These are phyloP conservation scores for Davidsoniella eucalypti DNA, from an alignment of 2,329 filamentous ascomycete genomes.

Conservation along the genomic window DNA sequence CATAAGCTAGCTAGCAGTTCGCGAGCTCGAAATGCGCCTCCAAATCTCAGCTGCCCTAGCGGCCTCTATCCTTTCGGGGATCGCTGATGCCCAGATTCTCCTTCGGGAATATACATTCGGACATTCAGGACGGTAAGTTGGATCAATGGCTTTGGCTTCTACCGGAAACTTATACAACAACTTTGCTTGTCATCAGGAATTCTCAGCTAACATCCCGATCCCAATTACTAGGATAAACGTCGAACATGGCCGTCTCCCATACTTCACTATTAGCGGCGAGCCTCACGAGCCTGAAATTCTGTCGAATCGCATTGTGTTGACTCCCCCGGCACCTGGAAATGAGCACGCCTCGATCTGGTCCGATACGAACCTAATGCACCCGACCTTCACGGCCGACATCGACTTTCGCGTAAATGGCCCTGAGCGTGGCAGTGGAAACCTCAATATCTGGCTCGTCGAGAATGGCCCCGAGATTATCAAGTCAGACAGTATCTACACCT, in stretches of 20 bases:
- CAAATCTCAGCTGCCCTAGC: slow-evolving; percentile 10
- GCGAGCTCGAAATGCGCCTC: slow-evolving; percentile 9
- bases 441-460: slow-evolving; percentile 83
- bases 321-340: slow-evolving; percentile 73
- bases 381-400: slow-evolving; percentile 68
- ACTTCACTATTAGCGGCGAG: slow-evolving; percentile 38
- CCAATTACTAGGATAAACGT: slow-evolving; percentile 43
- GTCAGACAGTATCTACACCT: slow-evolving; percentile 67
- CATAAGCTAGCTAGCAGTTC: background rate
- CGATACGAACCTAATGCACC: slow-evolving; percentile 41
- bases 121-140: slow-evolving; percentile 41
- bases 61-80: slow-evolving; percentile 15
- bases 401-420: slow-evolving; percentile 77
- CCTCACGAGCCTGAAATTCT: slow-evolving; percentile 46
- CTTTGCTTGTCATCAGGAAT: background rate
- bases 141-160: background rate
- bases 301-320: slow-evolving; percentile 84
- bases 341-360: slow-evolving; percentile 73
- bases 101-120: slow-evolving; percentile 67
- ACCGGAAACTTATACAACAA: background rate
- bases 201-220: background rate
- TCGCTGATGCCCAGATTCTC: slow-evolving; percentile 47
- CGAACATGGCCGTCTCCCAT: slow-evolving; percentile 32
- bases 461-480: slow-evolving; percentile 49
- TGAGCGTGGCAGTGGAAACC: slow-evolving; percentile 71